phyloP scores from a whole-genome alignment of 164 flowering plant species.

The Liquidambar formosana region DNA sequence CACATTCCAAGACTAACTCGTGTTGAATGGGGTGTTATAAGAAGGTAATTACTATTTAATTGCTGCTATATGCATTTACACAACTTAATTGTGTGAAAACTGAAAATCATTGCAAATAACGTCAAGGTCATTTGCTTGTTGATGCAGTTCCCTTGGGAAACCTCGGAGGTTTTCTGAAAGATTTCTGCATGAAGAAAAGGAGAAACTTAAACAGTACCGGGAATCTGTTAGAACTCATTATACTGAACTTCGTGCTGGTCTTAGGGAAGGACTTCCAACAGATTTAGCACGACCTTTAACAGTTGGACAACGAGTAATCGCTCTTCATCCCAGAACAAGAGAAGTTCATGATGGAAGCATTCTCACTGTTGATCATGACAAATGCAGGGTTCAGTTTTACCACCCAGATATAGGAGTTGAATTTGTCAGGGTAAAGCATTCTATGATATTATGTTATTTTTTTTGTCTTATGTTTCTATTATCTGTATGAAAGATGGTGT shows the following conservation, averaged over 20 bases:
- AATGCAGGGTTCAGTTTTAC: constrained; percentile 90
- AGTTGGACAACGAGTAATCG: constrained; percentile 88
- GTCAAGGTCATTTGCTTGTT: constrained; percentile 4
- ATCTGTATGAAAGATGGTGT: background rate
- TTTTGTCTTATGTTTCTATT: background rate
- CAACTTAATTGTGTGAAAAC: background rate
- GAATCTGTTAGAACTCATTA: constrained; percentile 88
- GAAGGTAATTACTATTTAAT: constrained; percentile 52
- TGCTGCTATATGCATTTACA: background rate
- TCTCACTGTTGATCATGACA: constrained; percentile 75
- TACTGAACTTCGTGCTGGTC: constrained; percentile 72
- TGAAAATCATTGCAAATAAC: background rate
- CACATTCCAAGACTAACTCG: constrained; percentile 92
- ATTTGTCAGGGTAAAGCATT: constrained; percentile 69
- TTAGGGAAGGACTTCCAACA: constrained; percentile 79
- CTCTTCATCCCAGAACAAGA: constrained; percentile 88
- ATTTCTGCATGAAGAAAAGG: constrained; percentile 80
- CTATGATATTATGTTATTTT: background rate
- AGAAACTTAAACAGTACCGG: constrained; percentile 80
- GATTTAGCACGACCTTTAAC: constrained; percentile 86
- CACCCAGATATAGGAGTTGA: constrained; percentile 81
- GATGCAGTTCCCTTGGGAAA: constrained; percentile 90
- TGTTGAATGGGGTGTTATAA: constrained; percentile 96
- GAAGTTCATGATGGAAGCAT: constrained; percentile 89
- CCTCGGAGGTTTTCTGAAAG: constrained; percentile 87